phyloP scores from a whole-genome alignment of 2,329 filamentous ascomycete species.

The Colletotrichum incanum region DNA sequence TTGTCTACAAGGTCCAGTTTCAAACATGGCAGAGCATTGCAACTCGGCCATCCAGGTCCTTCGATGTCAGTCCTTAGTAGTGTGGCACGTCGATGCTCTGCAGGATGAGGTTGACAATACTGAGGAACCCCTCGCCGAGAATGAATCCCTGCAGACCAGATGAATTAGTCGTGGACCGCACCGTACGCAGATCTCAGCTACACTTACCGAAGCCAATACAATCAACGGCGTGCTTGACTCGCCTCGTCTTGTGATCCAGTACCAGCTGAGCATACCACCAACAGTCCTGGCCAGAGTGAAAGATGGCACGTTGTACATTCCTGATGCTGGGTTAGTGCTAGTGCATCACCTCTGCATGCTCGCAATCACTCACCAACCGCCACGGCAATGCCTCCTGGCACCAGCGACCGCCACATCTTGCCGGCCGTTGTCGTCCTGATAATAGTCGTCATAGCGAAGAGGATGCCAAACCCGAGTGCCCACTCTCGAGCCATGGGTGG shows the following conservation, averaged over 20 bases:
- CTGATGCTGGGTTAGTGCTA: constrained; percentile 54
- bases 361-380: constrained; percentile 77
- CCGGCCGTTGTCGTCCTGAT: constrained; percentile 74
- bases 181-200: neutral
- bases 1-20: neutral
- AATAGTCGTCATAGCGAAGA: constrained; percentile 82
- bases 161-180: neutral
- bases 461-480: constrained; percentile 79
- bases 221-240: constrained; percentile 82
- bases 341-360: neutral
- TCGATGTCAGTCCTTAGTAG: constrained; percentile 47
- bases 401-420: constrained; percentile 78
- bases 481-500: constrained; percentile 88
- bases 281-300: constrained; percentile 92
- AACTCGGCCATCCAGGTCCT: neutral
- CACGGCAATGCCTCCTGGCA: constrained; percentile 96
- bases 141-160: constrained; percentile 78
- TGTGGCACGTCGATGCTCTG: constrained; percentile 85
- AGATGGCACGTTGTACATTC: constrained; percentile 98
- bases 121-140: constrained; percentile 91
- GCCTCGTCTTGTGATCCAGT: constrained; percentile 74
- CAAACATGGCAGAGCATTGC: neutral
- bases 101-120: constrained; percentile 89
- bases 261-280: constrained; percentile 83
- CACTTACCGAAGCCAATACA: constrained; percentile 81